Evolutionary conservation across 2,329 filamentous ascomycete species (phyloP).

Genomic region (Cadophora luteo-olivacea): DNA sequence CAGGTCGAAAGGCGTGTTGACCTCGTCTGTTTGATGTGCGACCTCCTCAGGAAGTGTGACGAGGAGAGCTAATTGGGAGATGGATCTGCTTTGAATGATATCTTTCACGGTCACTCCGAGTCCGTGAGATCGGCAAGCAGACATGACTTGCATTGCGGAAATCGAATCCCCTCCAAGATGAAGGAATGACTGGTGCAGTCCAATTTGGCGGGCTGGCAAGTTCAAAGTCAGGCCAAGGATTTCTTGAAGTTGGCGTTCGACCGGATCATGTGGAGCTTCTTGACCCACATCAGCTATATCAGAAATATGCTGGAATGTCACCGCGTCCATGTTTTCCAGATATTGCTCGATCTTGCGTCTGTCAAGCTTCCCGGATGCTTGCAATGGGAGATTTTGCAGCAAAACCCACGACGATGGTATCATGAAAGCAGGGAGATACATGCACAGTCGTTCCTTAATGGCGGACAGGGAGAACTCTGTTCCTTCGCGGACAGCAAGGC

Average conservation of each 20-base stretch:
- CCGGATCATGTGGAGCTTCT: not conserved
- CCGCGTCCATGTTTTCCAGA: not conserved
- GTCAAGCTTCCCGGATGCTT: not conserved
- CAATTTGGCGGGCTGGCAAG: conserved; percentile 19
- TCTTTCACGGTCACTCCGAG: conserved; percentile 31
- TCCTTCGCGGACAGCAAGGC: not conserved
- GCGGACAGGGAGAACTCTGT: not conserved
- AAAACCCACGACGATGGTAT: not conserved
- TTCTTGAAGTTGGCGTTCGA: not conserved
- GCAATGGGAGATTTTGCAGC: not conserved
- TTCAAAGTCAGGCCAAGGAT: not conserved
- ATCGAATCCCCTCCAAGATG: conserved; percentile 36
- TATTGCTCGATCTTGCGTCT: not conserved
- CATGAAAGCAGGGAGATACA: not conserved
- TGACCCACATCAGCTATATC: not conserved
- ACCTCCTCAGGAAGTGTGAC: conserved; percentile 9
- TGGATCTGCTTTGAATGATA: conserved; percentile 31
- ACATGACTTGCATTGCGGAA: conserved; percentile 34
- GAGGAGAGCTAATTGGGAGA: conserved; percentile 22
- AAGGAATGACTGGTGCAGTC: conserved; percentile 27
- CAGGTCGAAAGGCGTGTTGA: conserved; percentile 29
- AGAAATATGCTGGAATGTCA: not conserved
- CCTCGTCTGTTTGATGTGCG: conserved; percentile 17
- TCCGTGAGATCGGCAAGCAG: conserved; percentile 23
- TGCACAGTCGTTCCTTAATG: not conserved